Percentiles rank a stretch among this genome's conserved stretches.
Conservation (phyloP, 306 rosid genomes). For the Cucumis cinereus region DNA sequence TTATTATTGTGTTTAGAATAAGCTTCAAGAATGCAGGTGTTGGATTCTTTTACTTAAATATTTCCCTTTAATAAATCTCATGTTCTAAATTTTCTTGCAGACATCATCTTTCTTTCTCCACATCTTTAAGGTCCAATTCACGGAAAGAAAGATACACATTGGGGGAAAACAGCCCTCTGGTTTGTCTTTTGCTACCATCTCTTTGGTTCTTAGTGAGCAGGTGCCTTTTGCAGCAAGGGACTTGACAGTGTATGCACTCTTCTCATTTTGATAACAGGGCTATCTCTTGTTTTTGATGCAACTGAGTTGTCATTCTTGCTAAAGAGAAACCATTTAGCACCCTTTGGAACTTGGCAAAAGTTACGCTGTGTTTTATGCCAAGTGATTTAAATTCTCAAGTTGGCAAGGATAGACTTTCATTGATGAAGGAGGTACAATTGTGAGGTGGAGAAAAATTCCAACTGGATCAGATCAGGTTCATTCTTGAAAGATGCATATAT, state of each 20-base stretch:
- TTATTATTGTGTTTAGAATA: not conserved
- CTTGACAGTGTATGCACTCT: constrained; percentile 58
- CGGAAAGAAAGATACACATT: constrained; percentile 56
- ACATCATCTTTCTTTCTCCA: constrained; percentile 79
- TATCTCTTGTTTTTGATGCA: constrained; percentile 3
- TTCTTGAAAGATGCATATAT: not conserved
- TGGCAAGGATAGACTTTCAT: not conserved
- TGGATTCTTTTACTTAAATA: not conserved
- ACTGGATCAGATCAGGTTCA: not conserved
- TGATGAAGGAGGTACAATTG: not conserved
- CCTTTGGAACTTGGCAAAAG: not conserved
- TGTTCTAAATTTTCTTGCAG: constrained; percentile 38
- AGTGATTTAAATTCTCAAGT: not conserved
- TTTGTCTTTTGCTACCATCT: constrained; percentile 56
- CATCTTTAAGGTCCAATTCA: constrained; percentile 74
- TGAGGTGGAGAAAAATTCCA: not conserved
- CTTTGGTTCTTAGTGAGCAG: constrained; percentile 66
- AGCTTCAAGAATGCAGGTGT: not conserved
- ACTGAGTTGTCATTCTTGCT: constrained; percentile 13
- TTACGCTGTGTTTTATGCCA: not conserved
- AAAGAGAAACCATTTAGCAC: constrained; percentile 4
- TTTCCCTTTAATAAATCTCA: not conserved
- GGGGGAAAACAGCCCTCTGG: constrained; percentile 94
- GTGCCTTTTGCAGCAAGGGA: constrained; percentile 65
- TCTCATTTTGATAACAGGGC: constrained; percentile 12